These are phyloP conservation scores for Pulicaria dysenterica DNA, from an alignment of 129 eudicot genomes.

Conservation along the genomic window DNA sequence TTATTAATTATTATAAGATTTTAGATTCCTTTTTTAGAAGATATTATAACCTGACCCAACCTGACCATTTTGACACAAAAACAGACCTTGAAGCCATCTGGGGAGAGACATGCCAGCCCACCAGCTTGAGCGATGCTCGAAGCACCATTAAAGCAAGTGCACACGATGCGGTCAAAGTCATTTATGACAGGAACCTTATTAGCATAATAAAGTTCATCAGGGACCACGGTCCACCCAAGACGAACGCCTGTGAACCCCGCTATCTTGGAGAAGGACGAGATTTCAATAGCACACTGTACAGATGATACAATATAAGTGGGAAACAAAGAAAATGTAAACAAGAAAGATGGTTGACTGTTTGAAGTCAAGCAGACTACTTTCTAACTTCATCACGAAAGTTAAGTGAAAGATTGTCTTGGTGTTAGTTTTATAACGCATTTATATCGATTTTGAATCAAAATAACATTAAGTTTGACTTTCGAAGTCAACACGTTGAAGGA, in stretches of 20 bases:
- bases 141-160: constrained; percentile 92
- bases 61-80: neutral
- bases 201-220: constrained; percentile 63
- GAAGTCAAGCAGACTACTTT: constrained; percentile 16
- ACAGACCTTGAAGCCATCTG: constrained; percentile 67
- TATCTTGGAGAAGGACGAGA: constrained; percentile 87
- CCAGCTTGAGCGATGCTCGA: constrained; percentile 93
- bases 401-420: neutral
- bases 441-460: neutral
- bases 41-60: neutral
- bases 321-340: constrained; percentile 1
- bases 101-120: constrained; percentile 80
- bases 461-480: constrained; percentile 7
- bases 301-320: constrained; percentile 7
- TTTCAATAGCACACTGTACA: constrained; percentile 84
- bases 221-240: constrained; percentile 96
- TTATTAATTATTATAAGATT: no score
- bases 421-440: neutral
- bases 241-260: constrained; percentile 95
- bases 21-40: no score
- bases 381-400: neutral
- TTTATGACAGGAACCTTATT: constrained; percentile 73
- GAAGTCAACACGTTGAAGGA: constrained; percentile 8
- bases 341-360: neutral
- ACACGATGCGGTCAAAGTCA: constrained; percentile 76